Base-by-base conservation (phyloP, 805 yeast species). In the Kuraishia floccosa region DNA sequence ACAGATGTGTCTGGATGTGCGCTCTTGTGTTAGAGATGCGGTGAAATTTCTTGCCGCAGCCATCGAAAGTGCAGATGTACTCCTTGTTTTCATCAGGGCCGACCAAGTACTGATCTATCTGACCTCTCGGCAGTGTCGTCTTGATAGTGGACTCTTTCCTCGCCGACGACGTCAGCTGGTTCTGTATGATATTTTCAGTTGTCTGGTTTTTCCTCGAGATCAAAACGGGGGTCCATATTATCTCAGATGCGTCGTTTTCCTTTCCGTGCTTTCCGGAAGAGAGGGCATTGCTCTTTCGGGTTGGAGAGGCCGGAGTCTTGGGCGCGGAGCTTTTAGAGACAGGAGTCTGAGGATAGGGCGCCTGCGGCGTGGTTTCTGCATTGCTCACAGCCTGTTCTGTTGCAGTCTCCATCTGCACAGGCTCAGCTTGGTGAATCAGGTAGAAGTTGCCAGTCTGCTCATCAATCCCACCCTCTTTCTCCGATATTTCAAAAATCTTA, bases 1-100 rank as follows among this genome's bases (percentile, higher is more conserved):
- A 77, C 30, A 91, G 57, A 61, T 91, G 99, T 1, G 98, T 91
- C 51, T 91, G 98, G 34, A 91, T 87, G 52, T 91, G 99, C 0
- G 96, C 84, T 38, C 97, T 63, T 9, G 85, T 84, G 46, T 91
- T 91, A 54, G 93, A 93, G 28, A 95, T 65, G 47, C 98, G 66
- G 6, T 86, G 75, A 55, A 91, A 89, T 33, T 68, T 59, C 55
- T 91, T 86, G 7, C 82, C 80, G 56, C 99, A 91, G 33, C 65
- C 65, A 11, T 79, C 70, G 52, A 64, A 89, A 36, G 69, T 64
- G 54, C 99, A 91, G 23, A 75, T 65, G 56, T 68, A 93, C 19
- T 68, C 61, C 37, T 77, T 80, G 30, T 79, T 71, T 19, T 60
- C 70, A 40, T 81, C 79, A 5, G 95, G 86, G 1, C 94, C 94